These are phyloP conservation scores for Phaffia tasmanica DNA, from an alignment of 768 basidiomycete genomes.

Conservation along the genomic window DNA sequence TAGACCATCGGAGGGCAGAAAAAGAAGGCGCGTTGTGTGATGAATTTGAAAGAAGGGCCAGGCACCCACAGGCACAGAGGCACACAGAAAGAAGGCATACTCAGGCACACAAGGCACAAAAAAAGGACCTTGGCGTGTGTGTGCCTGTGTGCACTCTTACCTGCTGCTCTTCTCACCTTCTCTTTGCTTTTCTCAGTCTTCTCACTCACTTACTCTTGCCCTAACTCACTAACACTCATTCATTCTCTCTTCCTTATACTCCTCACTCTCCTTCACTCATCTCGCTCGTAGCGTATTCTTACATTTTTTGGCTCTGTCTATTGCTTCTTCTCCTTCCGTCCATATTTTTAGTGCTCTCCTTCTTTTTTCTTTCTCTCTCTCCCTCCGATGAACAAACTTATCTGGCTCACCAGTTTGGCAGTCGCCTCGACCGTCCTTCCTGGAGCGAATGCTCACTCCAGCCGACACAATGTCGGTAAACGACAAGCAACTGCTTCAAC, in stretches of 20 bases:
- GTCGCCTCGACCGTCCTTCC: background rate
- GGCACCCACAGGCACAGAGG: too few species aligned
- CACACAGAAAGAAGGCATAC: too few species aligned
- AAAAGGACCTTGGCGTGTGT: too few species aligned
- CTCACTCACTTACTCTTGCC: background rate
- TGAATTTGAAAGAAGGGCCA: too few species aligned
- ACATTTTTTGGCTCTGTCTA: background rate
- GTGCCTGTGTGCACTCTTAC: too few species aligned
- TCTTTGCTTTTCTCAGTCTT: background rate
- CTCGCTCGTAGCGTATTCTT: constrained; percentile 1
- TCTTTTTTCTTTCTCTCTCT: background rate
- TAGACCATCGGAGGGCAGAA: too few species aligned
- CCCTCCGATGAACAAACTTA: background rate
- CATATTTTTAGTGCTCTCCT: constrained; percentile 1
- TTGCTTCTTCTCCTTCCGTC: background rate
- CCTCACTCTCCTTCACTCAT: background rate
- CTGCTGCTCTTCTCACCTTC: background rate
- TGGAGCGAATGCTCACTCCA: background rate
- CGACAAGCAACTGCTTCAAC: too few species aligned
- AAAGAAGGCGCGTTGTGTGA: too few species aligned
- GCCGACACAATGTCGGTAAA: too few species aligned
- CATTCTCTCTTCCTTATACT: background rate
- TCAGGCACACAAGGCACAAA: too few species aligned
- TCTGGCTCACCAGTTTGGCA: background rate
- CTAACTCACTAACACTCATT: background rate